Conservation (phyloP, 805 yeast species). For the Metschnikowia reukaufii region DNA sequence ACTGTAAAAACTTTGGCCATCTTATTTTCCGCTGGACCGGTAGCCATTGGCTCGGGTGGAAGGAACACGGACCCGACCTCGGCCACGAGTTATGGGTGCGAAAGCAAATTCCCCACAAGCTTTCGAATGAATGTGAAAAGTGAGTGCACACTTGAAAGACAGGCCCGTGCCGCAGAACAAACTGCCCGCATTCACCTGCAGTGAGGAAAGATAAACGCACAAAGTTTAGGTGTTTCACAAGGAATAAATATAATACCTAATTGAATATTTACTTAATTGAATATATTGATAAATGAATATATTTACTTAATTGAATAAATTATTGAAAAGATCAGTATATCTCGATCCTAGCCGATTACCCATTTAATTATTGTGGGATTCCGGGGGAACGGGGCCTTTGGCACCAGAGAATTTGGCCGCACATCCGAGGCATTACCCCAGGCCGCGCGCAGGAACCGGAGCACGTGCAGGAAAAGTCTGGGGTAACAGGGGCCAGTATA, state of each 20-base stretch:
- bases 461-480: slow-evolving; percentile 13
- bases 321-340: no score
- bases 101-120: not conserved
- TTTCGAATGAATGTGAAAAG: not conserved
- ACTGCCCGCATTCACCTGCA: not conserved
- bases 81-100: not conserved
- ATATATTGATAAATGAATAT: no score
- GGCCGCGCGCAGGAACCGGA: slow-evolving; percentile 10
- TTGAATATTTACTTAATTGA: no score
- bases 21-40: not conserved
- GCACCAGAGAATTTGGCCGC: slow-evolving; percentile 15
- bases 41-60: not conserved
- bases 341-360: no score
- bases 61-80: not conserved
- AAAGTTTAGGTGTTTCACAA: not conserved
- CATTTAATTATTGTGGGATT: no score
- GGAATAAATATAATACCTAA: no score
- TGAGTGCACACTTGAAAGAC: not conserved
- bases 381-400: no score
- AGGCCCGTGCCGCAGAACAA: not conserved
- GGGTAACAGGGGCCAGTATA: slow-evolving; percentile 15
- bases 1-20: not conserved
- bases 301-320: no score
- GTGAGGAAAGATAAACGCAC: not conserved
- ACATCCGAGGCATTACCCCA: slow-evolving; percentile 14